These are phyloP conservation scores for Rhodotorula graminis DNA, from an alignment of 768 basidiomycete species.

Conservation along the genomic window DNA sequence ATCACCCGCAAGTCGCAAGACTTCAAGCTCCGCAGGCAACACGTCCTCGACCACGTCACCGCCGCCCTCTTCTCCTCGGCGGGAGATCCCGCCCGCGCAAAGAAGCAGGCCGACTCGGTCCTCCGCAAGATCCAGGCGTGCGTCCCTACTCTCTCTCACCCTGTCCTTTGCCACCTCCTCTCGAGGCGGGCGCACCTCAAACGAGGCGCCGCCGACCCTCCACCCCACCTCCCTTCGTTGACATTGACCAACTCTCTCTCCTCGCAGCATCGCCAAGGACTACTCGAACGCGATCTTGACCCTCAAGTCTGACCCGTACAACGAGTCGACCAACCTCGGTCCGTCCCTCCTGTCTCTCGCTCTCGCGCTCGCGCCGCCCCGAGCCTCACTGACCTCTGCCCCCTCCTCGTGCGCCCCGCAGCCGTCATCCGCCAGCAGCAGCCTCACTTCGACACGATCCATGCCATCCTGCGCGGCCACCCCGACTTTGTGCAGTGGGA, in stretches of 20 bases:
- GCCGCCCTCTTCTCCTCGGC: not conserved
- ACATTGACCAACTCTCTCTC: slow-evolving; percentile 9
- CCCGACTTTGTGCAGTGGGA: slow-evolving; percentile 2
- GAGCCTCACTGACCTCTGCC: too few relatives aligned
- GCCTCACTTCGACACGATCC: slow-evolving; percentile 1
- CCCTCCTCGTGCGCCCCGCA: not conserved
- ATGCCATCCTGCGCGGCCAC: not conserved
- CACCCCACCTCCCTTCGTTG: not conserved
- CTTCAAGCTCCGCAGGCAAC: not conserved
- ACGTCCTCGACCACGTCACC: not conserved
- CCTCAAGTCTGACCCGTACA: not conserved
- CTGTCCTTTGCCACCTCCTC: too few relatives aligned
- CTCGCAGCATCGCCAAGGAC: slow-evolving; percentile 3
- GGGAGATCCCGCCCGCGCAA: not conserved
- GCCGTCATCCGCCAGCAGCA: not conserved
- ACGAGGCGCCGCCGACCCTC: too few relatives aligned
- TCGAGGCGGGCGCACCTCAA: too few relatives aligned
- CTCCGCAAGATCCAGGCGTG: not conserved
- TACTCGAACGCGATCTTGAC: not conserved
- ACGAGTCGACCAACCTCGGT: not conserved
- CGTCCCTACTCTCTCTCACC: not conserved
- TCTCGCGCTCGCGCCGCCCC: too few relatives aligned
- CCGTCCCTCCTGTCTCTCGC: not conserved
- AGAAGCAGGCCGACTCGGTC: slow-evolving; percentile 11
- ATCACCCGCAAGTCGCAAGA: not conserved